These are phyloP conservation scores for Aristolochia californica DNA, from an alignment of 164 flowering plant genomes.

Conservation along the genomic window DNA sequence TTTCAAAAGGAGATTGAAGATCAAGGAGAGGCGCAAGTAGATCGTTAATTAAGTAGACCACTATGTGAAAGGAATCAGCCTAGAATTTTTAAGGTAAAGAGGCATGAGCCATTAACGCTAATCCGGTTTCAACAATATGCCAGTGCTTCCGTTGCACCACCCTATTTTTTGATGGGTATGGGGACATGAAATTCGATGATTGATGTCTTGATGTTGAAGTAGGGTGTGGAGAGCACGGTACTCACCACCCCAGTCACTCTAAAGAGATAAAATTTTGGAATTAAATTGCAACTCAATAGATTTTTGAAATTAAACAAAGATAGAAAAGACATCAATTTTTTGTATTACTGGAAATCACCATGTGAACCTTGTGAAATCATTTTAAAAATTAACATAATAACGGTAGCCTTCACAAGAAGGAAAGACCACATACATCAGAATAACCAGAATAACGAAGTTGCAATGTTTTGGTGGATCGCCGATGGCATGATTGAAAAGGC, in stretches of 20 bases:
- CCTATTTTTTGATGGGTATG: background rate
- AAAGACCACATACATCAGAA: slow-evolving; percentile 3
- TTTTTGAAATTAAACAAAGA: background rate
- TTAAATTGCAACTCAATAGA: background rate
- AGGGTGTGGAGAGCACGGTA: no score
- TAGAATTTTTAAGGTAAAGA: background rate
- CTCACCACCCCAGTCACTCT: no score
- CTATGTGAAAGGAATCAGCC: background rate
- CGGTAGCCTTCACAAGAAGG: background rate
- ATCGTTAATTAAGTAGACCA: background rate
- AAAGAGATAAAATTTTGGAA: background rate
- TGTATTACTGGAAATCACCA: background rate
- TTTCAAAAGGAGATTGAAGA: no score
- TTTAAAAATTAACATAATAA: background rate
- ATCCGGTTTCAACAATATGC: background rate
- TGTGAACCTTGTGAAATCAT: background rate
- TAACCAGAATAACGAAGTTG: no score
- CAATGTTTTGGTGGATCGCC: no score
- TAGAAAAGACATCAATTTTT: background rate
- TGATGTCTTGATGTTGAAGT: background rate
- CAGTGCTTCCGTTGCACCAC: background rate
- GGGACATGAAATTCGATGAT: background rate
- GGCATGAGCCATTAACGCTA: background rate
- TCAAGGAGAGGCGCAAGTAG: no score
- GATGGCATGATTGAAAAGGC: no score